Percentiles rank a stretch among this genome's conserved stretches.
Conservation (phyloP, 1,139 yeast species). For the Magnusiomyces starmeri region DNA sequence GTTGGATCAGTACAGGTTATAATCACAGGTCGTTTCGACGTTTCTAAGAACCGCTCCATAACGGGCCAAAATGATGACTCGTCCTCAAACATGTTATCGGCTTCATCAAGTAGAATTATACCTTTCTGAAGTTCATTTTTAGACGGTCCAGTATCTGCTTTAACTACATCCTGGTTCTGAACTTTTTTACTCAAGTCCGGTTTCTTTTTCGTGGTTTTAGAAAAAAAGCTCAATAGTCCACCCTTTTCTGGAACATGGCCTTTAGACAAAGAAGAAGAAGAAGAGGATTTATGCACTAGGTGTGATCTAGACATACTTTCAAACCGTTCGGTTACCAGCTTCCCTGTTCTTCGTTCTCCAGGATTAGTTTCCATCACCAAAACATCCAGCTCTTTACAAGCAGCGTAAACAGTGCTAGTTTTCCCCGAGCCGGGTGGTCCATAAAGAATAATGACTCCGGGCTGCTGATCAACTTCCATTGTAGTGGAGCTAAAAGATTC, state of each 20-base stretch:
- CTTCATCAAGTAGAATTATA: constrained; percentile 75
- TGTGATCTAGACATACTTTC: constrained; percentile 83
- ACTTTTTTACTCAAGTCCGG: not conserved
- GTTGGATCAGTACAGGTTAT: constrained; percentile 59
- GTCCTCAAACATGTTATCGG: constrained; percentile 71
- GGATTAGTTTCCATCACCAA: constrained; percentile 80
- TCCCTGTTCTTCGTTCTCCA: constrained; percentile 62
- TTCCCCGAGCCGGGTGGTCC: constrained; percentile 80
- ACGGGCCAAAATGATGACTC: constrained; percentile 72
- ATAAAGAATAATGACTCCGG: constrained; percentile 44
- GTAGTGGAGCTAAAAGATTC: constrained; percentile 11
- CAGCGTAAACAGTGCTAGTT: constrained; percentile 64
- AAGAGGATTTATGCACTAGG: constrained; percentile 45
- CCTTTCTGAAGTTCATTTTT: constrained; percentile 56
- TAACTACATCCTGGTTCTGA: constrained; percentile 22
- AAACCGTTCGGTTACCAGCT: constrained; percentile 56
- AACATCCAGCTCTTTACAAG: constrained; percentile 56
- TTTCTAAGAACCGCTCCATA: constrained; percentile 53
- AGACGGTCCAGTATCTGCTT: not conserved
- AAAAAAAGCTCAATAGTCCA: not conserved
- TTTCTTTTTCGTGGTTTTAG: not conserved
- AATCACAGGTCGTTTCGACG: constrained; percentile 72
- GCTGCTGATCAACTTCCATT: constrained; percentile 23
- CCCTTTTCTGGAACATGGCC: not conserved
- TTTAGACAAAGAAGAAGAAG: too few species aligned